phyloP scores from a whole-genome alignment of 2,329 filamentous ascomycete species.

The Magnaporthiopsis rhizophila region DNA sequence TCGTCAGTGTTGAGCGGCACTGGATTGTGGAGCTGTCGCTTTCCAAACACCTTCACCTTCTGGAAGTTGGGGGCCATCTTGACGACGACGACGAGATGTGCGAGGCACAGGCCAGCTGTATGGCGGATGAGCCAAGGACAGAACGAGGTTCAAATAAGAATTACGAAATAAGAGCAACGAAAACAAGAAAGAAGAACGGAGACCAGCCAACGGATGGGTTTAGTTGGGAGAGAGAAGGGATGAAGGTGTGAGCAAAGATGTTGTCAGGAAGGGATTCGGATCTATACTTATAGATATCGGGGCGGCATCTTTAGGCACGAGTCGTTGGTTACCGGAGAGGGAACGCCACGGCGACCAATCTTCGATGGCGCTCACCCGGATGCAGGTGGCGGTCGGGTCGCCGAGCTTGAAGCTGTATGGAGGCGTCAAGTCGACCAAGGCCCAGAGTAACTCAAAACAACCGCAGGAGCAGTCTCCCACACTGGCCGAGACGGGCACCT shows the following conservation, averaged over 20 bases:
- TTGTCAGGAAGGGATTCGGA: background rate
- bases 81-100: slow-evolving; percentile 5
- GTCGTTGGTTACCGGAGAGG: background rate
- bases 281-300: background rate
- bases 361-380: background rate
- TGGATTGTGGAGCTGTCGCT: slow-evolving; percentile 15
- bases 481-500: background rate
- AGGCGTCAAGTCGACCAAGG: background rate
- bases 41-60: slow-evolving; percentile 22
- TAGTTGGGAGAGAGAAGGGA: background rate
- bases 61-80: slow-evolving; percentile 24
- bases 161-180: background rate
- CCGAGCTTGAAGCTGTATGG: background rate
- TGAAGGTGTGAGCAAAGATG: background rate
- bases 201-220: background rate
- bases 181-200: background rate
- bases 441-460: slow-evolving; percentile 6
- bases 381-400: background rate
- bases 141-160: background rate
- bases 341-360: background rate
- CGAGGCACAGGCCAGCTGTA: slow-evolving; percentile 5
- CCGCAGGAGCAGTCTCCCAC: slow-evolving; percentile 6
- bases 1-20: slow-evolving; percentile 16
- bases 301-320: background rate
- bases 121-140: background rate